Conservation (phyloP, 2,329 filamentous ascomycete genomes). For the Purpureocillium lavendulum region DNA sequence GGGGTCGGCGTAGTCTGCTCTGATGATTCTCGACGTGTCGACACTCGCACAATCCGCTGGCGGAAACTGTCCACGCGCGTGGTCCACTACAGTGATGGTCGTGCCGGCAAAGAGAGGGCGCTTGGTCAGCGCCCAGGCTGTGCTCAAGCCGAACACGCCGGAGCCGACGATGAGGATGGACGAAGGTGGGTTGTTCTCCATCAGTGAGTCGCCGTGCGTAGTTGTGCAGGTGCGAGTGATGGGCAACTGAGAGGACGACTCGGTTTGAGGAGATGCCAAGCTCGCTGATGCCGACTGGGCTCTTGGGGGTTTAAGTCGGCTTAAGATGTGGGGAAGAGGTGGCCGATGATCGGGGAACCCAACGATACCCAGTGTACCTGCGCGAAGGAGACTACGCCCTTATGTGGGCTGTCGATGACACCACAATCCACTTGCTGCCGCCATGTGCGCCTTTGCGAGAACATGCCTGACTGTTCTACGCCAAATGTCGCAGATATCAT, state of each 20-base stretch:
- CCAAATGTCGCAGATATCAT: too few relatives aligned
- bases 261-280: too few relatives aligned
- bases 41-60: conserved; percentile 51
- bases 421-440: too few relatives aligned
- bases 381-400: too few relatives aligned
- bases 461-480: too few relatives aligned
- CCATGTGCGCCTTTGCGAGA: too few relatives aligned
- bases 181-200: conserved; percentile 24
- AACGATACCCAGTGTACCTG: neutral
- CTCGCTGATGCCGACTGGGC: too few relatives aligned
- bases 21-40: conserved; percentile 56
- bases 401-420: too few relatives aligned
- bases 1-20: conserved; percentile 71
- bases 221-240: neutral
- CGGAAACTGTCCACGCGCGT: conserved; percentile 48
- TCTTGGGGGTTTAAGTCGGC: neutral
- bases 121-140: conserved; percentile 60
- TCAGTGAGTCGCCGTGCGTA: conserved; percentile 5
- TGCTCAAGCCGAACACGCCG: conserved; percentile 54
- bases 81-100: conserved; percentile 52
- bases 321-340: neutral
- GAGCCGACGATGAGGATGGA: conserved; percentile 61
- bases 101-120: conserved; percentile 46
- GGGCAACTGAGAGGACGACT: neutral
- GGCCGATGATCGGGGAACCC: neutral